Evolutionary conservation across 768 basidiomycete species (phyloP).

Genomic region (Kwoniella newhampshirensis): DNA sequence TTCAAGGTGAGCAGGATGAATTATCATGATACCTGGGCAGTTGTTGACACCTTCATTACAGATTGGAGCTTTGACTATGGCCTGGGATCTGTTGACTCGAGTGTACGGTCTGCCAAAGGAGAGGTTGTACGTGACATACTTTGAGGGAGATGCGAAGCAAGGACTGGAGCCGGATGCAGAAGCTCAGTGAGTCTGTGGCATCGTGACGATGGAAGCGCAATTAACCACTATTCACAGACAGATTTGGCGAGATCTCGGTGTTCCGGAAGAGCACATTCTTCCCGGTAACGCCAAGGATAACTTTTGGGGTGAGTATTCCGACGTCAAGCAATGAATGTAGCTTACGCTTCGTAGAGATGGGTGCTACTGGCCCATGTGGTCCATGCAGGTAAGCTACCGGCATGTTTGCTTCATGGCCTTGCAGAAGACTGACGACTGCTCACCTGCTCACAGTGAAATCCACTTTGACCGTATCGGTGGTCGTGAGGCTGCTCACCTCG

Average conservation of each 20-base stretch:
- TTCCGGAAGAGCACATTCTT: conserved; percentile 83
- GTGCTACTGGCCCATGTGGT: conserved; percentile 94
- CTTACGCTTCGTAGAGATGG: conserved; percentile 72
- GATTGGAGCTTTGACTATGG: conserved; percentile 89
- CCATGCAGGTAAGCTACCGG: conserved; percentile 72
- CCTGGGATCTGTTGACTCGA: conserved; percentile 90
- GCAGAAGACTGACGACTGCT: no score
- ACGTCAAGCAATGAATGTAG: neutral
- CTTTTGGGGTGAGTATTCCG: conserved; percentile 81
- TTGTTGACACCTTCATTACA: conserved; percentile 49
- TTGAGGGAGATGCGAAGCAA: conserved; percentile 85
- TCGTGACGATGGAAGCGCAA: neutral
- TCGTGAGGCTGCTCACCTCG: conserved; percentile 86
- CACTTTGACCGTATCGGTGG: conserved; percentile 97
- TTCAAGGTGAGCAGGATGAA: conserved; percentile 70
- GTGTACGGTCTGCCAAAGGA: conserved; percentile 86
- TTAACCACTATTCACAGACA: conserved; percentile 51
- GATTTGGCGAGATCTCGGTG: conserved; percentile 83
- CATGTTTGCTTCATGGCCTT: no score
- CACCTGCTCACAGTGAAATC: conserved; percentile 76
- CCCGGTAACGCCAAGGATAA: conserved; percentile 96
- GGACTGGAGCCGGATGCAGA: conserved; percentile 85
- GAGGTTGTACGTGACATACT: conserved; percentile 94
- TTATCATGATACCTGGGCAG: neutral
- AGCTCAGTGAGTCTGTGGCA: conserved; percentile 60